Evolutionary conservation across 495 filamentous ascomycete species (phyloP).

Genomic region (Barbatosphaeria neglecta): DNA sequence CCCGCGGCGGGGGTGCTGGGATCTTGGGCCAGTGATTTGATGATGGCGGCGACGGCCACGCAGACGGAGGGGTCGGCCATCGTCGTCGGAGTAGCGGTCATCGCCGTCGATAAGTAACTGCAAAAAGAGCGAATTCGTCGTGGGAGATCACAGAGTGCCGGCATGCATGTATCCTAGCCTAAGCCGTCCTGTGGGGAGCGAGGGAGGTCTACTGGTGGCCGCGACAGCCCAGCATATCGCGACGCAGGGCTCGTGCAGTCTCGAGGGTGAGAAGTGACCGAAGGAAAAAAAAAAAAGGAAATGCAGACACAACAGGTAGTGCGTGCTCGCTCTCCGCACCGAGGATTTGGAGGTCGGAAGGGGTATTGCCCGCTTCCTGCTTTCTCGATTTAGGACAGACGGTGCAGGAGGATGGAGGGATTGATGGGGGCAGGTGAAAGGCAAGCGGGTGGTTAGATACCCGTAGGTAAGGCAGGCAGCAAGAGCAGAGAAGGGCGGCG

Average conservation of each 20-base stretch:
- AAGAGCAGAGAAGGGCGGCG: neutral
- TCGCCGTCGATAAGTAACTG: neutral
- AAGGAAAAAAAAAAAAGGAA: neutral
- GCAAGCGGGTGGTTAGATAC: too few relatives aligned
- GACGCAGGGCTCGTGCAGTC: neutral
- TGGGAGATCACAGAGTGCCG: too few relatives aligned
- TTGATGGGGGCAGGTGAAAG: too few relatives aligned
- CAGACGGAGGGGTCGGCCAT: constrained; percentile 54
- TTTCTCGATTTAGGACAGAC: neutral
- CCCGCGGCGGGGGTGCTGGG: constrained; percentile 16
- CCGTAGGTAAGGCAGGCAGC: neutral
- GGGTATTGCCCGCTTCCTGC: too few relatives aligned
- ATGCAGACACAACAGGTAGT: too few relatives aligned
- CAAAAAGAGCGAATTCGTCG: neutral
- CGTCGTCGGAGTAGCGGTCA: constrained; percentile 7
- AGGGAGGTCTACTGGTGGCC: neutral
- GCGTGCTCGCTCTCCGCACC: too few relatives aligned
- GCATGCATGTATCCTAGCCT: neutral
- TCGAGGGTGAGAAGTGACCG: too few relatives aligned
- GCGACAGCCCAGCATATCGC: neutral
- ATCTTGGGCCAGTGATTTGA: constrained; percentile 50
- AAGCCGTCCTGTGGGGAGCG: neutral
- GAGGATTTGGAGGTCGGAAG: neutral
- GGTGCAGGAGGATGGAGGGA: neutral
- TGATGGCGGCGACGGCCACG: constrained; percentile 48